Conservation (phyloP, 2,329 filamentous ascomycete genomes). For the Pseudonectria foliicola region DNA sequence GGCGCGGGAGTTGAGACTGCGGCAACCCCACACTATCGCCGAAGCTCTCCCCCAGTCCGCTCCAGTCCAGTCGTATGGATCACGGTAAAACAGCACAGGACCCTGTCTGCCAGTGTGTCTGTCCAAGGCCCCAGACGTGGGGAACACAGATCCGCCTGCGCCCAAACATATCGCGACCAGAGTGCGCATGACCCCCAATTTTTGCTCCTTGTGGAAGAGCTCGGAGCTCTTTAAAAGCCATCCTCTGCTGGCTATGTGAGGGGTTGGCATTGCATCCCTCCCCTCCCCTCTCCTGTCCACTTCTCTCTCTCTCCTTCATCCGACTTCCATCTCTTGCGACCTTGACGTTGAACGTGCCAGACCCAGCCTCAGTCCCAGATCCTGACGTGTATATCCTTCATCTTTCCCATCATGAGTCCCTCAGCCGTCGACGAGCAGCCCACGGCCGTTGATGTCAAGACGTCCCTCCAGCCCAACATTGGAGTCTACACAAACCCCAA, state of each 20-base stretch:
- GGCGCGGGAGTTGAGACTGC: conserved; percentile 23
- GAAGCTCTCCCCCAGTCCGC: no score
- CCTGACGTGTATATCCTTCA: conserved; percentile 5
- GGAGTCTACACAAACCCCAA: conserved; percentile 92
- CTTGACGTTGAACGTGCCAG: background rate
- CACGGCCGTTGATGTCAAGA: conserved; percentile 17
- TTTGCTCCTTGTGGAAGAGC: conserved; percentile 16
- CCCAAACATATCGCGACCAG: conserved; percentile 21
- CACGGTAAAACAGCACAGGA: no score
- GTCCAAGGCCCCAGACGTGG: conserved; percentile 19
- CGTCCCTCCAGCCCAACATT: conserved; percentile 68
- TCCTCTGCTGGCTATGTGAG: conserved; percentile 10
- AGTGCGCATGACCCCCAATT: conserved; percentile 23
- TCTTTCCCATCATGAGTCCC: conserved; percentile 26
- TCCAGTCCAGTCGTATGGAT: no score
- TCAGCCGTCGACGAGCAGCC: conserved; percentile 23
- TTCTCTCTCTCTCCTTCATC: conserved; percentile 9
- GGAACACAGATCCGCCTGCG: conserved; percentile 21
- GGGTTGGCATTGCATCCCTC: no score
- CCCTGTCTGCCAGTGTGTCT: no score
- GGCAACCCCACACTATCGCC: conserved; percentile 21
- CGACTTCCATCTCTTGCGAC: conserved; percentile 3
- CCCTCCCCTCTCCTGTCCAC: no score
- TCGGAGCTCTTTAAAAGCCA: conserved; percentile 16
- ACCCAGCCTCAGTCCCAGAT: conserved; percentile 5